Percentiles rank a stretch among this genome's conserved stretches.
These are phyloP conservation scores for Pythium volutum DNA, from an alignment of 352 stramenopile genomes.

Conservation along the genomic window DNA sequence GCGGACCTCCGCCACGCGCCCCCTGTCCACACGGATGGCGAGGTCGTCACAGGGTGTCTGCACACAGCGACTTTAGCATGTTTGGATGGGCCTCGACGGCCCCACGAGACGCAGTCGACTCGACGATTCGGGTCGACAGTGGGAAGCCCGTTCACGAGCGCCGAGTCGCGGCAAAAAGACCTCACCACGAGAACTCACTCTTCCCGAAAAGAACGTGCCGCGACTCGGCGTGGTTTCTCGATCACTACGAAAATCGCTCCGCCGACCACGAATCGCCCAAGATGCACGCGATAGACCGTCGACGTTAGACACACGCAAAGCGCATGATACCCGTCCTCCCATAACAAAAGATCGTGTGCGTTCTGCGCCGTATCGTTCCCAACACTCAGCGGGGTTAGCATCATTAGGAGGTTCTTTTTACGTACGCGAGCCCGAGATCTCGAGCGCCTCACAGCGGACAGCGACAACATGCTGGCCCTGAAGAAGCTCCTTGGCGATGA, in stretches of 20 bases:
- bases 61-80: slow-evolving; percentile 91
- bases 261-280: background rate
- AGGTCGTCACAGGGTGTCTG: slow-evolving; percentile 64
- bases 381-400: slow-evolving; percentile 9
- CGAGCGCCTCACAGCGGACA: slow-evolving; percentile 98
- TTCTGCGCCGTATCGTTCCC: slow-evolving; percentile 12
- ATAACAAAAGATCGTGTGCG: slow-evolving; percentile 13
- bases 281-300: background rate
- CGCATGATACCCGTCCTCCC: slow-evolving; percentile 21
- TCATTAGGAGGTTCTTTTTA: slow-evolving; percentile 19
- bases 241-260: background rate
- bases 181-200: background rate
- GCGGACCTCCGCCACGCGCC: background rate
- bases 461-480: slow-evolving; percentile 98
- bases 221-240: background rate
- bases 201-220: background rate
- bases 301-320: background rate
- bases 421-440: slow-evolving; percentile 97
- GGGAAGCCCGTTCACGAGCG: background rate
- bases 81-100: slow-evolving; percentile 43
- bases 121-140: background rate
- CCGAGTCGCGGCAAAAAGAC: slow-evolving; percentile 4
- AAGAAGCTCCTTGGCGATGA: slow-evolving; percentile 99
- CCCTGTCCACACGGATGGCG: slow-evolving; percentile 8
- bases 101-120: background rate